Base-by-base conservation (phyloP, 148 eudicot species). In the Dianthus caryophyllus region DNA sequence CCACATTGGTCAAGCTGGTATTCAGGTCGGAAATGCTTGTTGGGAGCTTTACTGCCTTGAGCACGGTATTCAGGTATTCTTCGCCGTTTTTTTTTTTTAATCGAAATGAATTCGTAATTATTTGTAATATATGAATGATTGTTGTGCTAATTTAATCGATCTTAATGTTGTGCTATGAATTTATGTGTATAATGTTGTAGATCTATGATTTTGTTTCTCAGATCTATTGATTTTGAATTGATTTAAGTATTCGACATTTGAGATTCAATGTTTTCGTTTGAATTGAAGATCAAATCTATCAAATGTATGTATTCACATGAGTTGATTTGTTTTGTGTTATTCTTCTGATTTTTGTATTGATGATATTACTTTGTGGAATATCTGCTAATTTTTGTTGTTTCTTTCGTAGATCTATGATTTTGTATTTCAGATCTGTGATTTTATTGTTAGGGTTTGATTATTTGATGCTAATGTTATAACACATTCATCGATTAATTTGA, bases 21-120 rank as follows among this genome's bases (percentile, higher is more conserved):
- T 80, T 62, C 83, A 80, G 75, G 83, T 80, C 65, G 83, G 83
- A 69, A 80, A 80, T 62, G 80, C 83, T 58, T 80, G 83, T 65
- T 80, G 83, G 83, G 83, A 80, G 83, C 83, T 80, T 73, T 80
- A 80, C 72, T 80, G 83, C 24, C 80, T 80, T n/a, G 83, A 80
- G 64, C 83, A 80, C 38, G 83, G 83, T 17, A 80, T 80, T 41
- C 75, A 80, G 80, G 83, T 80, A 73, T n/a, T n/a, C n/a, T n/a
- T n/a, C n/a, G n/a, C n/a, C n/a, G n/a, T n/a, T n/a, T n/a, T n/a
- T n/a, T n/a, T n/a, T n/a, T n/a, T n/a, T n/a, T n/a, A n/a, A n/a
- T n/a, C n/a, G n/a, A n/a, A n/a, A n/a, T n/a, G n/a, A n/a, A n/a
- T n/a, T n/a, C n/a, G n/a, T n/a, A n/a, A n/a, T n/a, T n/a, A n/a